These are phyloP conservation scores for Ochetophila trinervis DNA, from an alignment of 306 rosid species.

Conservation along the genomic window DNA sequence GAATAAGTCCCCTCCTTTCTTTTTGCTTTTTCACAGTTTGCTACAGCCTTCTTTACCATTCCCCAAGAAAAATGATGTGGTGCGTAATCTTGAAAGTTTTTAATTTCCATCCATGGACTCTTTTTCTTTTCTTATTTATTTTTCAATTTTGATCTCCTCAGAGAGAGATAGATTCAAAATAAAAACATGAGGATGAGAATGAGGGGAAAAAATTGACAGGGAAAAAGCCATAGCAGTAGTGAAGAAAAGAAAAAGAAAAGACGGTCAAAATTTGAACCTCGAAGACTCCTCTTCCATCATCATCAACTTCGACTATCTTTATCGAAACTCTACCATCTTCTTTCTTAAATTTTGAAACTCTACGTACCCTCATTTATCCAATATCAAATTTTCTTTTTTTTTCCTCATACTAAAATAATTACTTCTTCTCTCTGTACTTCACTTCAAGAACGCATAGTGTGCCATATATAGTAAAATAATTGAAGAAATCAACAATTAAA, in stretches of 20 bases:
- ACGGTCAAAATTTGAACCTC: slow-evolving; percentile 94
- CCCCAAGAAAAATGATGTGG: slow-evolving; percentile 63
- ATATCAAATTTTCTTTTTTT: not conserved
- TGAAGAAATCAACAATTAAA: not conserved
- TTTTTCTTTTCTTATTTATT: slow-evolving; percentile 7
- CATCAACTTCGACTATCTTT: slow-evolving; percentile 93
- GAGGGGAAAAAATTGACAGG: slow-evolving; percentile 62
- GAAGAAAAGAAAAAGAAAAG: slow-evolving; percentile 39
- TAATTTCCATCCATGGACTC: not conserved
- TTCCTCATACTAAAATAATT: too few relatives aligned
- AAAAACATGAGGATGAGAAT: slow-evolving; percentile 25
- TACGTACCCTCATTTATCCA: not conserved
- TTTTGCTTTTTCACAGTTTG: slow-evolving; percentile 92
- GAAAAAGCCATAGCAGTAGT: slow-evolving; percentile 54
- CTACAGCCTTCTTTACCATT: slow-evolving; percentile 93
- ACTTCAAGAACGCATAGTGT: not conserved
- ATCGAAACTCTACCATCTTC: slow-evolving; percentile 82
- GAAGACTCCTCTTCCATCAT: slow-evolving; percentile 86
- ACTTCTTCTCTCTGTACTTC: not conserved
- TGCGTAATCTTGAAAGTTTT: slow-evolving; percentile 36
- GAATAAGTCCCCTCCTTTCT: slow-evolving; percentile 80
- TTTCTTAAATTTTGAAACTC: slow-evolving; percentile 54
- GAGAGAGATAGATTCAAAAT: slow-evolving; percentile 21
- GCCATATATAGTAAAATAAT: slow-evolving; percentile 23
- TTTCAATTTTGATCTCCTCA: slow-evolving; percentile 7